Evolutionary conservation across 306 rosid species (phyloP), one percentile per base, ranked within the genome.

Genomic region (Inga leiocalycina): DNA sequence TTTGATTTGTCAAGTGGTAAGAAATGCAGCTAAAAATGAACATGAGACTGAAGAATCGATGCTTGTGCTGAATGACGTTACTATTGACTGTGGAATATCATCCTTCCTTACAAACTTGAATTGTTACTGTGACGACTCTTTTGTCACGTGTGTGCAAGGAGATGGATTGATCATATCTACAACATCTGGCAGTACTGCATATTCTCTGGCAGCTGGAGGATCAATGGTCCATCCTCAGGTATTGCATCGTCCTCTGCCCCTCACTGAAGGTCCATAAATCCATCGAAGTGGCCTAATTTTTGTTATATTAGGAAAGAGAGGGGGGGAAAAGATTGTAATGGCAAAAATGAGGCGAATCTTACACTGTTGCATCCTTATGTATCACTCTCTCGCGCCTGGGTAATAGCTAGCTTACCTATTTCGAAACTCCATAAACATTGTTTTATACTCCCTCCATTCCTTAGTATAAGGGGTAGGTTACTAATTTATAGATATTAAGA

Each of bases 161-260:
- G 99, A 96, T 82, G 99, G 99, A 68, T 79, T 94, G 79, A 96
- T 96, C 75, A 83, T 96, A 59, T 96, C 99, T 0, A 96, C 99
- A 51, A 96, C 98, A 62, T 94, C 99, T 24, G 99, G 99, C 52
- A 96, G 99, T 77, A 96, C 98, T 16, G 98, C 99, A 4, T 96
- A 96, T 89, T 94, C 99, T 12, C 85, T 96, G 91, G 99, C 99
- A 34, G 98, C 99, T 77, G 99, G 98, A 84, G 99, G 99, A 82
- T 96, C 99, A 70, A 94, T 96, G 99, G 98, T 96, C 81, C 99
- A 96, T 87, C 99, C 99, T 37, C 99, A 96, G 97, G 99, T 94
- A 88, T 79, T 82, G 35, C 20, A 32, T 16, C 27, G n/a, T 15
- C 52, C 77, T 70, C 52, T 27, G 24, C 44, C 72, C 51, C 19